Conservation (phyloP, 2,329 filamentous ascomycete genomes). For the Lasiodiplodia sp. region DNA sequence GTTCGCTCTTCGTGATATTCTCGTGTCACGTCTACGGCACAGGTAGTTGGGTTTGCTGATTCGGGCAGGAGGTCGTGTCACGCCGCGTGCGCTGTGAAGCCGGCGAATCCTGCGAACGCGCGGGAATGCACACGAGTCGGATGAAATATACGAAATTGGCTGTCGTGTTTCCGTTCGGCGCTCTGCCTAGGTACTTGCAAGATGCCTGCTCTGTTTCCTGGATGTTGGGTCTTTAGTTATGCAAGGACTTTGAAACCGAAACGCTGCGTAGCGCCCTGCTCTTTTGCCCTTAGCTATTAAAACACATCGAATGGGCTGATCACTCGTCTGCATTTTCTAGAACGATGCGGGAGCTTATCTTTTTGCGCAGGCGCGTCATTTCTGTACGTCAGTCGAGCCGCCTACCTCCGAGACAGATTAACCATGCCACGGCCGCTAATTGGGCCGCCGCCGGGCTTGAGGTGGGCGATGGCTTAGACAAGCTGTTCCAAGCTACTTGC, state of each 20-base stretch:
- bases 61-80: slow-evolving; percentile 8
- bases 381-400: slow-evolving; percentile 6
- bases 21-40: not conserved
- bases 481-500: slow-evolving; percentile 21
- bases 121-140: not conserved
- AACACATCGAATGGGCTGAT: too few relatives aligned
- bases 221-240: too few relatives aligned
- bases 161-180: not conserved
- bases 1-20: not conserved
- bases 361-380: not conserved
- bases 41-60: not conserved
- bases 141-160: not conserved
- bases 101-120: not conserved
- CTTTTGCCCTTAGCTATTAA: too few relatives aligned
- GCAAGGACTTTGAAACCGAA: too few relatives aligned
- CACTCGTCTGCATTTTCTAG: not conserved
- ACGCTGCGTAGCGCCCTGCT: too few relatives aligned
- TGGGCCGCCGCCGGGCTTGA: not conserved
- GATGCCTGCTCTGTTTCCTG: not conserved
- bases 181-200: too few relatives aligned
- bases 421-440: not conserved
- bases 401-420: not conserved
- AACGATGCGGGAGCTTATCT: slow-evolving; percentile 7
- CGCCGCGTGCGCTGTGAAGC: not conserved
- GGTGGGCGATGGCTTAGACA: slow-evolving; percentile 6